phyloP scores from a whole-genome alignment of 2,329 filamentous ascomycete species.

The Curvularia sp. region DNA sequence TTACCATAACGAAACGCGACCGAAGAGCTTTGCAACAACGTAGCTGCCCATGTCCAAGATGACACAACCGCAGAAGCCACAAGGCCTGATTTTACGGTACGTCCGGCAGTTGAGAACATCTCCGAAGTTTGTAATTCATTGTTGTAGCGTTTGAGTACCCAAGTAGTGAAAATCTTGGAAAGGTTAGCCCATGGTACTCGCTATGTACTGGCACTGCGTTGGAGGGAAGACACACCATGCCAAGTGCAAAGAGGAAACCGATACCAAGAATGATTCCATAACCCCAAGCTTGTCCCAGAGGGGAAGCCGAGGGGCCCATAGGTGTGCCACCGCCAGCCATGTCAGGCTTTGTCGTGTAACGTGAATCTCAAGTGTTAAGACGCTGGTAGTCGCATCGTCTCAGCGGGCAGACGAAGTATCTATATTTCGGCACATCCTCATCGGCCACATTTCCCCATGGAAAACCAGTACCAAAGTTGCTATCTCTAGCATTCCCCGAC shows the following conservation, averaged over 20 bases:
- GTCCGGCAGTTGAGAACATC: constrained; percentile 43
- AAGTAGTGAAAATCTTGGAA: constrained; percentile 36
- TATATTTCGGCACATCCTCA: constrained; percentile 24
- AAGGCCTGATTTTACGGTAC: constrained; percentile 44
- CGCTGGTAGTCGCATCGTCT: constrained; percentile 2
- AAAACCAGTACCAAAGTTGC: constrained; percentile 12
- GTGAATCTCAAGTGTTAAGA: constrained; percentile 11
- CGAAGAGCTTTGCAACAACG: constrained; percentile 40
- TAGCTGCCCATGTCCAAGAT: constrained; percentile 44
- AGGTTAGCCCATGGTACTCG: not conserved
- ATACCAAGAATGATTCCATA: constrained; percentile 46
- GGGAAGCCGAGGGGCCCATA: constrained; percentile 34
- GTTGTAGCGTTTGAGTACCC: constrained; percentile 42
- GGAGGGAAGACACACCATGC: constrained; percentile 29
- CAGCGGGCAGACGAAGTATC: constrained; percentile 22
- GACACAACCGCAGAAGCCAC: constrained; percentile 43
- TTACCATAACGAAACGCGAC: constrained; percentile 47
- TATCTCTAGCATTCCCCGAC: constrained; percentile 24
- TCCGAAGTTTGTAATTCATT: constrained; percentile 44
- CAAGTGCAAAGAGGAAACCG: constrained; percentile 41
- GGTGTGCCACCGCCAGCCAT: constrained; percentile 41
- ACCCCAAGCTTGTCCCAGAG: constrained; percentile 41
- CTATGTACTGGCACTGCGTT: not conserved
- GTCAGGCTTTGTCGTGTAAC: constrained; percentile 13
- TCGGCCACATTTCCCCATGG: not conserved